A percentile compares a stretch with the other conserved stretches of the same genome.
Conservation (phyloP, 2,329 filamentous ascomycete genomes). For the Tolypocladium tropicale region DNA sequence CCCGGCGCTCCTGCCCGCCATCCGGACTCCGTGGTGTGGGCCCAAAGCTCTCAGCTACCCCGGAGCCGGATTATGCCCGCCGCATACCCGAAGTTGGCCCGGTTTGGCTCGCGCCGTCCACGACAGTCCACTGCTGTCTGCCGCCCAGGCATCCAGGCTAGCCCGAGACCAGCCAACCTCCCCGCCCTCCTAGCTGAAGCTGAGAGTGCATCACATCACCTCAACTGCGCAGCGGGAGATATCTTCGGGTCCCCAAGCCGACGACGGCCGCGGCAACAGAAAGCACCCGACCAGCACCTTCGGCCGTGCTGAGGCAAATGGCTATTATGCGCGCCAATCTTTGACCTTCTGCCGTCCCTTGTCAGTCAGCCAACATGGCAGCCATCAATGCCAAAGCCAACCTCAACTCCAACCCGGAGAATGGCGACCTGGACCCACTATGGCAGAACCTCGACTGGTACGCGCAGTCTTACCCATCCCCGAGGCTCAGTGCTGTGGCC, state of each 20-base stretch:
- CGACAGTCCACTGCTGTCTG: neutral
- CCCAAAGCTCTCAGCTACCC: neutral
- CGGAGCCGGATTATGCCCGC: neutral
- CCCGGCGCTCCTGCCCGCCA: neutral
- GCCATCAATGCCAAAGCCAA: conserved; percentile 10
- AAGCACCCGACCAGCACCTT: neutral
- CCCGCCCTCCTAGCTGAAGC: neutral
- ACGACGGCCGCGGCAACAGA: neutral
- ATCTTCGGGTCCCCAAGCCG: neutral
- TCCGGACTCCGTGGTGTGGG: neutral
- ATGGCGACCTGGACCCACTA: conserved; percentile 41
- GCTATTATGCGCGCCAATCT: conserved; percentile 9
- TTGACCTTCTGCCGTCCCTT: conserved; percentile 13
- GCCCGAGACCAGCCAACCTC: neutral
- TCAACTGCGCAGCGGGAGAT: neutral
- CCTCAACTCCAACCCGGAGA: conserved; percentile 18
- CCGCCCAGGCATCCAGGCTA: neutral
- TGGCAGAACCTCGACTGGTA: conserved; percentile 73
- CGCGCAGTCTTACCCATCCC: conserved; percentile 18
- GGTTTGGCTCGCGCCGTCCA: neutral
- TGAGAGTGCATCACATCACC: neutral
- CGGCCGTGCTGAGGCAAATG: neutral
- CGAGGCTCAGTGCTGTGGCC: neutral
- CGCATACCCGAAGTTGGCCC: neutral
- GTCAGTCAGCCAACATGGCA: conserved; percentile 12